Conservation (phyloP, 2,329 filamentous ascomycete species). For the Microdochium nivale region DNA sequence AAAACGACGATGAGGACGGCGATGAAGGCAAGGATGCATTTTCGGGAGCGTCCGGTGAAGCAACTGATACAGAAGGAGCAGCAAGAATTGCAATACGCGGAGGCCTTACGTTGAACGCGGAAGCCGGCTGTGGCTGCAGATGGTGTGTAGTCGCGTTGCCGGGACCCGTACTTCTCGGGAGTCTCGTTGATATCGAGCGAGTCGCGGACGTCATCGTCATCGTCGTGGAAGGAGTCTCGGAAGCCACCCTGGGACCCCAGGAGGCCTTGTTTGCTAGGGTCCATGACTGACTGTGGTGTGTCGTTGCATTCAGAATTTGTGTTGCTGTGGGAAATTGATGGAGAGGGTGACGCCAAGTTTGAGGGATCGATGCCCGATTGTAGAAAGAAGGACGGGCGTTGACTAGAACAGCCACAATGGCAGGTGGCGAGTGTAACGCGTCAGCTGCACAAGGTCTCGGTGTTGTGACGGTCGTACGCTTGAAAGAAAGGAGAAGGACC, state of each 20-base stretch:
- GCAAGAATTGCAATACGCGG: background rate
- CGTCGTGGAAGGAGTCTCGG: conserved; percentile 14
- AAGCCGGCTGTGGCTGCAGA: background rate
- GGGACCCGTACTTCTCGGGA: background rate
- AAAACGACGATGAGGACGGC: conserved; percentile 22
- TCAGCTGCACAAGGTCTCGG: no score
- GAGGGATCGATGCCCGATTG: no score
- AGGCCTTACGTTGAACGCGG: background rate
- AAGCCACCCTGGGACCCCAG: conserved; percentile 22
- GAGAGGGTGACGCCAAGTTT: no score
- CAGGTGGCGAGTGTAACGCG: no score
- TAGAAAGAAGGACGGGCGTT: no score
- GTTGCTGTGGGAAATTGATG: no score
- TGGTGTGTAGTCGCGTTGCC: background rate
- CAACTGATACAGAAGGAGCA: conserved; percentile 5
- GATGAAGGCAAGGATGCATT: conserved; percentile 22
- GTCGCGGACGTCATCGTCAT: conserved; percentile 20
- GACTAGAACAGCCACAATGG: no score
- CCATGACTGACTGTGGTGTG: conserved; percentile 6
- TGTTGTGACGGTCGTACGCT: no score
- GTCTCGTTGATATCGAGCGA: conserved; percentile 13
- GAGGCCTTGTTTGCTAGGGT: conserved; percentile 11
- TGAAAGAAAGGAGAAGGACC: no score
- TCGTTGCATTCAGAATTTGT: background rate
- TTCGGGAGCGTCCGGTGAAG: conserved; percentile 21